Evolutionary conservation across 1,284 basidiomycete genomes (phyloP), one percentile per base, ranked within the genome.

Genomic region (Irpex rosettiformis): DNA sequence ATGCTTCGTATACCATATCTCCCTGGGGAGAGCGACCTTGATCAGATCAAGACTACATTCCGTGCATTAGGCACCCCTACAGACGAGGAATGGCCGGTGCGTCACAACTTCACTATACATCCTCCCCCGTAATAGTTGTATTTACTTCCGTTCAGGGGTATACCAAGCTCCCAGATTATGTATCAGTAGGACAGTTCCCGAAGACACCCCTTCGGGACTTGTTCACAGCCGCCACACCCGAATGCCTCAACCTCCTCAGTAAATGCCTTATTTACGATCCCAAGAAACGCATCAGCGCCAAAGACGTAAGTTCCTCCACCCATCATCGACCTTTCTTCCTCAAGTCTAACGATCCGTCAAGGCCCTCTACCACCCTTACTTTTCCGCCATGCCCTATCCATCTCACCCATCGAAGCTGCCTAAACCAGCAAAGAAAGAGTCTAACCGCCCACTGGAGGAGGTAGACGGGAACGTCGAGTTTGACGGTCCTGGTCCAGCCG

Each of bases 1-100:
- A 95, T 97, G 91, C 79, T 98, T 43, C 86, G 95, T n/a, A 93
- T 88, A 30, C 95, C 95, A 1, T 97, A 96, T 69, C 80, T 98
- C 29, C 88, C 94, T 1, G 95, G 94, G 10, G 95, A 98, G 66
- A 92, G 86, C 55, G 97, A 99, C 70, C 90, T 98, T 79, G 96
- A 98, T 69, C 97, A 99, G 72, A 76, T 99, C 25, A 96, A 94
- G 68, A 94, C 91, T 28, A 98, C 89, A 60, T 98, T 97, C 71
- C 88, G 91, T 43, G 96, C 96, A 0, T 80, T 99, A 18, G 97
- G 97, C 0, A 96, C 95, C 3, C 97, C 97, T 0, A 93, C 93
- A 0, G 95, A 98, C 67, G 88, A 93, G 55, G 96, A 98, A 25
- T 99, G 97, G 97, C 96, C 96, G 1, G 92, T 95, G 73, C 58